Conservation (phyloP, 2,329 filamentous ascomycete species). For the Ceratocystis cacaofunesta region DNA sequence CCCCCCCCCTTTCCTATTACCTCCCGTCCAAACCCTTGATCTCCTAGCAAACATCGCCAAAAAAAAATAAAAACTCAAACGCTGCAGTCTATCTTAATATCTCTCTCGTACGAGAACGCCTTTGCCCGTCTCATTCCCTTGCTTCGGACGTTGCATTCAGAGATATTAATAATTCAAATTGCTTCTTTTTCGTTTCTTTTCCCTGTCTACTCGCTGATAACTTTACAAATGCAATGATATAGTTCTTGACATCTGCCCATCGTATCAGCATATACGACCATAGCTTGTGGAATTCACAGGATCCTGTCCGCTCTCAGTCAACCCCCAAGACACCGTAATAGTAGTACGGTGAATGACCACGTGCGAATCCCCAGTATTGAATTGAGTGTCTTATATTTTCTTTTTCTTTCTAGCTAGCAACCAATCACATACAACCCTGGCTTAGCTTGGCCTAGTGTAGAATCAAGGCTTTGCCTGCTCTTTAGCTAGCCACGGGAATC, state of each 20-base stretch:
- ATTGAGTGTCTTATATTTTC: background rate
- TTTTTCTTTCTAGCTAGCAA: background rate
- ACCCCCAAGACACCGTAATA: constrained; percentile 3
- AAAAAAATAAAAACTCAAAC: too few species aligned
- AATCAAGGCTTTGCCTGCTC: too few species aligned
- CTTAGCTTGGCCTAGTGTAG: too few species aligned
- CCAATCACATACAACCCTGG: too few species aligned
- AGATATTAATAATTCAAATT: background rate
- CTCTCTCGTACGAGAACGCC: background rate
- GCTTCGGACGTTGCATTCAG: background rate
- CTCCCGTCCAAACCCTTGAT: background rate
- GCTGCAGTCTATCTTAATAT: background rate
- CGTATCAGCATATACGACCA: constrained; percentile 2
- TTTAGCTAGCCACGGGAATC: too few species aligned
- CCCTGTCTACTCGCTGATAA: background rate
- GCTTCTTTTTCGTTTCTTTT: background rate
- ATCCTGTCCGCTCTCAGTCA: constrained; percentile 11
- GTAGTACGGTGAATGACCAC: constrained; percentile 4
- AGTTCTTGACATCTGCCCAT: background rate
- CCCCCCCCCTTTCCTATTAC: background rate
- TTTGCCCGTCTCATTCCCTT: background rate
- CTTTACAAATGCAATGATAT: background rate
- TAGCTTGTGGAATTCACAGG: constrained; percentile 6
- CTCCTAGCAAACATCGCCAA: background rate
- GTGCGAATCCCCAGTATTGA: constrained; percentile 5